These are phyloP conservation scores for Pestalotiopsis fici DNA, from an alignment of 2,329 filamentous ascomycete species.

Conservation along the genomic window DNA sequence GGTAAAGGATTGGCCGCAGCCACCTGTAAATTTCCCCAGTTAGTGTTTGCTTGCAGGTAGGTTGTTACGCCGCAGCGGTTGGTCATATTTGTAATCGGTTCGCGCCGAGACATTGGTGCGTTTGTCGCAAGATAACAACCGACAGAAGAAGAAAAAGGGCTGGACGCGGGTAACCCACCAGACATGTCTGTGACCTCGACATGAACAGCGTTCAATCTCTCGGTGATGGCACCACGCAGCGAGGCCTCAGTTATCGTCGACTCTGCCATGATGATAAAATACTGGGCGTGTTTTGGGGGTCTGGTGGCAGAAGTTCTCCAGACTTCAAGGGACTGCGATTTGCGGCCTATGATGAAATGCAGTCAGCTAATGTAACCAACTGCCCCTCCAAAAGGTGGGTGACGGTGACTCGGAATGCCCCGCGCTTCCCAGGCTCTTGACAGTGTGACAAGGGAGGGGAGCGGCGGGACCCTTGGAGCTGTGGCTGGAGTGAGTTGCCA, in stretches of 20 bases:
- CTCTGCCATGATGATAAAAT: slow-evolving; percentile 44
- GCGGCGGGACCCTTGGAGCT: not conserved
- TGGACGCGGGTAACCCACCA: slow-evolving; percentile 54
- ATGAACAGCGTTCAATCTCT: slow-evolving; percentile 72
- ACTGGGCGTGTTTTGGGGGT: not conserved
- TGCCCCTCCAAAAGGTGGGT: slow-evolving; percentile 2
- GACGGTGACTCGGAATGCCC: not conserved
- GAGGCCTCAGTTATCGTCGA: slow-evolving; percentile 71
- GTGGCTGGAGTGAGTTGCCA: not conserved
- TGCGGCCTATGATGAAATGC: slow-evolving; percentile 5
- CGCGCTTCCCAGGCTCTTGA: not conserved
- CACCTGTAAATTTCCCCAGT: slow-evolving; percentile 39
- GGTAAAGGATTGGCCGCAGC: slow-evolving; percentile 64
- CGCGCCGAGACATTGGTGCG: not conserved
- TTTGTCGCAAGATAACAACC: not conserved
- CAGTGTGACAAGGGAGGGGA: not conserved
- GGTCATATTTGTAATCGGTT: not conserved
- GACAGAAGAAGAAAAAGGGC: slow-evolving; percentile 9
- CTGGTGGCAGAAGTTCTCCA: not conserved
- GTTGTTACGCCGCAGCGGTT: not conserved
- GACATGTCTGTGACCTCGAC: slow-evolving; percentile 92
- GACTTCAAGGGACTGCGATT: slow-evolving; percentile 16
- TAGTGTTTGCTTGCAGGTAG: not conserved
- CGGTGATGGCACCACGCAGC: slow-evolving; percentile 67
- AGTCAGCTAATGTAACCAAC: not conserved